phyloP scores from a whole-genome alignment of 2,329 filamentous ascomycete species.

The Tolypocladium inflatum region DNA sequence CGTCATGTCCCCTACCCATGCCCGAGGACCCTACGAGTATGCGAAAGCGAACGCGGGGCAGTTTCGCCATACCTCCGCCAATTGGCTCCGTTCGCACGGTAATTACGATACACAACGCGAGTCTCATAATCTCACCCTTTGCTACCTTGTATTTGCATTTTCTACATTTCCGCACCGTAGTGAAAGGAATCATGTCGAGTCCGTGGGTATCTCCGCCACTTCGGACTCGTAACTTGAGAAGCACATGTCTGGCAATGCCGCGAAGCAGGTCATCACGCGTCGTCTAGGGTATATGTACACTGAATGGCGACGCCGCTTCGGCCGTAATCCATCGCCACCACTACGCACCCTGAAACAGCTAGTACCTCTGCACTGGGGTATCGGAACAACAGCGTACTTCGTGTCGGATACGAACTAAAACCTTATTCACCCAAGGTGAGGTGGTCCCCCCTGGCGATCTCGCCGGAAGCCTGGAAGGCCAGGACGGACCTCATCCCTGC shows the following conservation, averaged over 20 bases:
- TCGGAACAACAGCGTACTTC: neutral
- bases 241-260: neutral
- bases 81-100: neutral
- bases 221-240: neutral
- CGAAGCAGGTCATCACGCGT: neutral
- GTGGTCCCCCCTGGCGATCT: no score
- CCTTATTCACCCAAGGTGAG: neutral
- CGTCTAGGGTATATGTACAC: neutral
- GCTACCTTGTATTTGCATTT: neutral
- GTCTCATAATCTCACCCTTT: neutral
- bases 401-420: neutral
- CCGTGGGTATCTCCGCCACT: neutral
- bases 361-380: neutral
- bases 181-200: neutral
- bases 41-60: neutral
- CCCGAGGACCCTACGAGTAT: no score
- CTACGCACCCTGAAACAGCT: neutral
- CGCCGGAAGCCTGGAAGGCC: no score
- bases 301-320: neutral
- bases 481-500: neutral
- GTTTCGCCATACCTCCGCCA: neutral
- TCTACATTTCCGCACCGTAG: neutral
- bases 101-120: neutral
- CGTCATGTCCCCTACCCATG: neutral
- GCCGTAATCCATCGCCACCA: neutral